Base-by-base conservation (phyloP, 2,329 filamentous ascomycete species). In the Aspergillus thermomutatus region DNA sequence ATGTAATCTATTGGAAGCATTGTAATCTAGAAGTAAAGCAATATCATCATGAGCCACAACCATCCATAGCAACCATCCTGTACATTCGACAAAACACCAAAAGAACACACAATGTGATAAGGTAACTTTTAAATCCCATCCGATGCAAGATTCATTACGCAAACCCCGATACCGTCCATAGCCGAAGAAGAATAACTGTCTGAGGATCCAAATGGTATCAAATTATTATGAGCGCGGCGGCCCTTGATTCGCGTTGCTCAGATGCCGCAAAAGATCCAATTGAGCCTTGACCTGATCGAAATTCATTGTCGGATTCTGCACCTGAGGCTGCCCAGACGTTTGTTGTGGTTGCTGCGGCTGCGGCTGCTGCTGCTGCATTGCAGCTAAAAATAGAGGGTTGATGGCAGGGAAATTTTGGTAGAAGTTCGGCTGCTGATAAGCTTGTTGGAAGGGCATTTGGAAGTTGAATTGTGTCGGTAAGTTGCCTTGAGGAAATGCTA, bases 351-450 rank as follows among this genome's bases (percentile, higher is more conserved):
- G 62, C 26, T 67, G 68, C 41, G 70, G 68, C 27, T 72, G 73
- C 58, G 77, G 76, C 51, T 75, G 73, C 53, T 77, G 75, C 45
- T 77, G 73, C 55, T 80, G 79, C 43, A 76, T 53, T 21, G 69
- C 68, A 60, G 81, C 79, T 56, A 87, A 77, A 66, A 87, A 82
- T 1, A 81, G 79, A 3, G 84, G 84, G 61, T 85, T 86, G 57
- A 85, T 79, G 48, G 70, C 69, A 37, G 74, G 69, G 17, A 76
- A 67, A 43, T 75, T 66, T 34, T 66, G 69, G 54, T 73, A 73
- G 6, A 77, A 71, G 51, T 81, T 75, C 60, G 80, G 82, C 60
- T 74, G 77, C 51, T 65, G 62, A 57, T 71, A 71, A 19, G 67
- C 64, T 54, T 74, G 73, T 50, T 74, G 70, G 52, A 75, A 71